Evolutionary conservation across 495 filamentous ascomycete genomes (phyloP).

Genomic region (Penicillium desertorum): DNA sequence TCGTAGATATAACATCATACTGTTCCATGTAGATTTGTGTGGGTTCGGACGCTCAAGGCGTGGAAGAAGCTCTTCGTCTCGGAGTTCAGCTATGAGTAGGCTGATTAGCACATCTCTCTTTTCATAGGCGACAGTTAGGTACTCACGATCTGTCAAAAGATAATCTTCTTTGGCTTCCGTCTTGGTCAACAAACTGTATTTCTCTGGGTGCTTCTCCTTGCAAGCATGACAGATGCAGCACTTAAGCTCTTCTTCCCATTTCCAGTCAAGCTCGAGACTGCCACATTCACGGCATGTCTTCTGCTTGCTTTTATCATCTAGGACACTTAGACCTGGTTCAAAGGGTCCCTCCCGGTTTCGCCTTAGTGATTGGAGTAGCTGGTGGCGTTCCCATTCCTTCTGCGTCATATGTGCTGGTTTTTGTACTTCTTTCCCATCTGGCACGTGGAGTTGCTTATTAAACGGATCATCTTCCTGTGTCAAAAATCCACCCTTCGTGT

Average conservation of each 20-base stretch:
- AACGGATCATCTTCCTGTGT: constrained; percentile 84
- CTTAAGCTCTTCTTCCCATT: constrained; percentile 80
- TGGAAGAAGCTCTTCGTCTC: constrained; percentile 80
- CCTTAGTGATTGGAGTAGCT: constrained; percentile 64
- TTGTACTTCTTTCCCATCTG: constrained; percentile 53
- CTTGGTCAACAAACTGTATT: constrained; percentile 91
- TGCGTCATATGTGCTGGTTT: constrained; percentile 87
- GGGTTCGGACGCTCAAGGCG: constrained; percentile 89
- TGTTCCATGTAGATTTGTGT: constrained; percentile 92
- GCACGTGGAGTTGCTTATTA: constrained; percentile 70
- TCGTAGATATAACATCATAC: constrained; percentile 96
- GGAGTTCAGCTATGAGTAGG: constrained; percentile 66
- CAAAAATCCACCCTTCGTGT: constrained; percentile 94
- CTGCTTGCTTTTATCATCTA: constrained; percentile 59
- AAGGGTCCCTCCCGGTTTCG: constrained; percentile 77
- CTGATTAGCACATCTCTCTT: constrained; percentile 1
- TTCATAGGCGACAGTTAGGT: neutral
- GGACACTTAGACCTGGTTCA: constrained; percentile 76
- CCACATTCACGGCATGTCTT: constrained; percentile 83
- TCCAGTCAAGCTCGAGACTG: constrained; percentile 85
- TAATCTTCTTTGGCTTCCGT: constrained; percentile 96
- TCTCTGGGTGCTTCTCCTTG: constrained; percentile 87
- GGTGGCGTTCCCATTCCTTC: constrained; percentile 87
- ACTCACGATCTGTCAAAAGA: constrained; percentile 84
- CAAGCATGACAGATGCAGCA: constrained; percentile 71